These are phyloP conservation scores for Gonapodya prolifera DNA, from an alignment of 192 early-diverging fungal genomes.

Conservation along the genomic window DNA sequence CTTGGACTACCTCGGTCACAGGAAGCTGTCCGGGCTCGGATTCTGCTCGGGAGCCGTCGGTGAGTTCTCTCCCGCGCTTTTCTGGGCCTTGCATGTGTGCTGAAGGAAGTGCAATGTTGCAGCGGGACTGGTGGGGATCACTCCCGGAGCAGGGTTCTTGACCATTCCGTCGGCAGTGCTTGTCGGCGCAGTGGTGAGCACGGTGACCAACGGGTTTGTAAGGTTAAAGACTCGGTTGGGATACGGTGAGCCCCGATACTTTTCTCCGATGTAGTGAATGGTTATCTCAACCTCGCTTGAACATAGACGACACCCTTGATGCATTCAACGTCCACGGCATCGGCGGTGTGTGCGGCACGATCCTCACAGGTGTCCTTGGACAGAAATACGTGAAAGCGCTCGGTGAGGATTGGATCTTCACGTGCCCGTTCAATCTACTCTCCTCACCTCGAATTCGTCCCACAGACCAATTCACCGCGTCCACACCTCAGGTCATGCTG, in stretches of 20 bases:
- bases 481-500: neutral
- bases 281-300: neutral
- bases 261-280: slow-evolving; percentile 13
- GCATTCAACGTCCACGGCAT: slow-evolving; percentile 77
- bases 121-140: slow-evolving; percentile 74
- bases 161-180: slow-evolving; percentile 56
- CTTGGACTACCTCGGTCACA: slow-evolving; percentile 52
- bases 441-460: too few species aligned
- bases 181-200: slow-evolving; percentile 56
- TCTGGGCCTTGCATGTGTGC: neutral
- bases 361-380: slow-evolving; percentile 82
- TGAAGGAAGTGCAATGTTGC: neutral
- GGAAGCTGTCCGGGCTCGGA: slow-evolving; percentile 67
- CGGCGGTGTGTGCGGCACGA: slow-evolving; percentile 64
- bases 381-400: slow-evolving; percentile 53
- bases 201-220: slow-evolving; percentile 51
- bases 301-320: slow-evolving; percentile 41
- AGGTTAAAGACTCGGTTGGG: slow-evolving; percentile 48
- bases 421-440: slow-evolving; percentile 41
- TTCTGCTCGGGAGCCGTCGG: slow-evolving; percentile 80
- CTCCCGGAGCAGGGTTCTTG: slow-evolving; percentile 71
- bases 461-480: neutral
- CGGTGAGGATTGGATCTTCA: slow-evolving; percentile 34
- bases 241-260: slow-evolving; percentile 43
- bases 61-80: neutral